Evolutionary conservation across 352 stramenopile species (phyloP), one percentile per base, ranked within the genome.

Genomic region (Globisporangium viniferum): DNA sequence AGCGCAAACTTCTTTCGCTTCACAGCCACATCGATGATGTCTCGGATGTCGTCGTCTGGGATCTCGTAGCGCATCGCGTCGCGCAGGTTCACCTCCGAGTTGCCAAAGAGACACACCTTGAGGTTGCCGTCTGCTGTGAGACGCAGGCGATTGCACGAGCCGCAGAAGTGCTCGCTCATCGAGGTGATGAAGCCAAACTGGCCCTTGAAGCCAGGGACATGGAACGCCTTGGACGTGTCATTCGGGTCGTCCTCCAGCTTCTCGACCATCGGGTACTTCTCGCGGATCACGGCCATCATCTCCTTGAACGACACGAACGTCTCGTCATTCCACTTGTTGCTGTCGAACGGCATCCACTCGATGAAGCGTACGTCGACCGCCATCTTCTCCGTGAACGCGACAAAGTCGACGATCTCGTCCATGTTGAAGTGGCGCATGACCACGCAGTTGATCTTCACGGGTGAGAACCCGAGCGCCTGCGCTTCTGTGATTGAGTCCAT

Each of bases 301-400:
- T 99, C 94, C 22, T 83, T 75, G 72, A 98, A 99, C 18, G 90
- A 87, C 8, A 99, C 81, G 72, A 99, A 98, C 49, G 86, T 93
- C 55, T 84, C 74, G 59, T 93, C 84, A 66, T 96, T 93, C 97
- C 97, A 99, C 46, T 85, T 78, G 78, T 99, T 99, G 73, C 95
- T 95, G 73, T 98, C 93, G 68, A 99, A 99, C 14, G 97, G 97
- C 97, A 99, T 99, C 93, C 96, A 99, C 86, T 99, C 97, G 71
- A 99, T 99, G 73, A 99, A 99, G 33, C 97, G 91, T 51, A 99
- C 88, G 63, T 99, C 91, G 12, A 99, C 79, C 31, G 78, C 76
- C 48, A 88, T 79, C 7, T 92, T 70, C 44, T 90, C 73, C 6
- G 93, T 97, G 56, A 99, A 90, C n/a, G 80, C 78, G 39, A 98